phyloP scores from a whole-genome alignment of 78 protist species.

The Dictyostelium citrinum region DNA sequence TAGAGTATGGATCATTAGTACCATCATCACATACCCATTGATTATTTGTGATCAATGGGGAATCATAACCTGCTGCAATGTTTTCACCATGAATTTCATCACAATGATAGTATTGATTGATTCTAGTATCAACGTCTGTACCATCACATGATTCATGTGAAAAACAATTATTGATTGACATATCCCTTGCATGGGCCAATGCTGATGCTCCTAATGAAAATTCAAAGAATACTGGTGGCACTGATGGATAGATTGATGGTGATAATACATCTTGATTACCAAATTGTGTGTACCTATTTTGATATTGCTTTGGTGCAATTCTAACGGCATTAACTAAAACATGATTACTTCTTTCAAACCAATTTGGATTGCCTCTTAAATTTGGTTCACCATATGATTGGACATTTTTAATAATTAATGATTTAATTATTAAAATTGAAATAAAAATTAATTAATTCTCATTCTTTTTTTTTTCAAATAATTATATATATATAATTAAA shows the following conservation, averaged over 20 bases:
- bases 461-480: neutral
- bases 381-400: constrained; percentile 39
- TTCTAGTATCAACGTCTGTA: constrained; percentile 29
- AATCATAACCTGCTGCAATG: constrained; percentile 43
- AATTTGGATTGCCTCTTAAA: constrained; percentile 14
- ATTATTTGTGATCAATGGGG: constrained; percentile 35
- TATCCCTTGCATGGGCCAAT: constrained; percentile 4
- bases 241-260: constrained; percentile 8
- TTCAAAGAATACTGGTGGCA: constrained; percentile 35
- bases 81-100: constrained; percentile 26
- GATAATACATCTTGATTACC: neutral
- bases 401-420: neutral
- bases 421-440: neutral
- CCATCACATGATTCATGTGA: constrained; percentile 53
- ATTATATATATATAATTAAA: neutral
- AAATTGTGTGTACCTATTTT: constrained; percentile 7
- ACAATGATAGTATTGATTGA: constrained; percentile 14
- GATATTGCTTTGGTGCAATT: constrained; percentile 36
- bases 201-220: constrained; percentile 2
- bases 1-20: constrained; percentile 13
- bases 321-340: constrained; percentile 50
- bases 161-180: constrained; percentile 21
- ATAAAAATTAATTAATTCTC: neutral
- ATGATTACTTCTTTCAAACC: constrained; percentile 50
- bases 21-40: constrained; percentile 65